Percentiles rank a stretch among this genome's conserved stretches.
These are phyloP conservation scores for Polyporus tsugae DNA, from an alignment of 1,284 basidiomycete species.

Conservation along the genomic window DNA sequence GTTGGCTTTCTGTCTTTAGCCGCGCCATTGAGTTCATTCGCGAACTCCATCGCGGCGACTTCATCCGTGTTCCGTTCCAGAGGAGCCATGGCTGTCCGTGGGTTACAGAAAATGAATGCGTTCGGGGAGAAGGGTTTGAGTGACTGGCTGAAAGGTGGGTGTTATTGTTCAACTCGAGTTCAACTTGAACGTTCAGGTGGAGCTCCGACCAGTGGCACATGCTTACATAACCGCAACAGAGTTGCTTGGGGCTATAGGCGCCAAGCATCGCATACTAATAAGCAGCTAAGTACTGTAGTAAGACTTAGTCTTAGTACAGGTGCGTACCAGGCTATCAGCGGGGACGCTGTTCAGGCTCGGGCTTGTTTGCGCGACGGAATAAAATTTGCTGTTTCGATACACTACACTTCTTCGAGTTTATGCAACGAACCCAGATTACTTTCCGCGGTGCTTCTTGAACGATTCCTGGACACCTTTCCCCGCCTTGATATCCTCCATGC, in stretches of 20 bases:
- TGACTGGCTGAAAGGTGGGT: too few species aligned
- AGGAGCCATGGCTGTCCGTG: neutral
- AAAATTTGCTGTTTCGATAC: neutral
- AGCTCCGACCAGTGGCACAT: too few species aligned
- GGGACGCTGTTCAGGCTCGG: neutral
- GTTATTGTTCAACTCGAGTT: too few species aligned
- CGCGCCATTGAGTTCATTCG: neutral
- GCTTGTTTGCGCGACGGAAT: neutral
- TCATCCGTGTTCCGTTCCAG: neutral
- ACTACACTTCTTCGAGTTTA: neutral
- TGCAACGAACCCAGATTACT: slow-evolving; percentile 23
- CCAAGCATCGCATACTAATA: too few species aligned
- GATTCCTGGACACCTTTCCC: slow-evolving; percentile 81
- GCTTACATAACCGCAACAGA: too few species aligned
- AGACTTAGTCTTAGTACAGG: too few species aligned
- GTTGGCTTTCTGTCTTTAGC: neutral
- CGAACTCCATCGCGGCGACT: neutral
- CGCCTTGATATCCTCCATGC: slow-evolving; percentile 79
- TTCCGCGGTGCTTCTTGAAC: slow-evolving; percentile 80
- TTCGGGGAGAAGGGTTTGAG: too few species aligned
- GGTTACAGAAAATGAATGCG: too few species aligned
- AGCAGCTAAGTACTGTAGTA: too few species aligned
- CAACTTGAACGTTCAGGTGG: too few species aligned
- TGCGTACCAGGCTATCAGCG: neutral
- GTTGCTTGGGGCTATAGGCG: too few species aligned